Evolutionary conservation across 192 early-diverging fungal genomes (phyloP), one percentile per base, ranked within the genome.

Genomic region (Anaeromyces robustus): DNA sequence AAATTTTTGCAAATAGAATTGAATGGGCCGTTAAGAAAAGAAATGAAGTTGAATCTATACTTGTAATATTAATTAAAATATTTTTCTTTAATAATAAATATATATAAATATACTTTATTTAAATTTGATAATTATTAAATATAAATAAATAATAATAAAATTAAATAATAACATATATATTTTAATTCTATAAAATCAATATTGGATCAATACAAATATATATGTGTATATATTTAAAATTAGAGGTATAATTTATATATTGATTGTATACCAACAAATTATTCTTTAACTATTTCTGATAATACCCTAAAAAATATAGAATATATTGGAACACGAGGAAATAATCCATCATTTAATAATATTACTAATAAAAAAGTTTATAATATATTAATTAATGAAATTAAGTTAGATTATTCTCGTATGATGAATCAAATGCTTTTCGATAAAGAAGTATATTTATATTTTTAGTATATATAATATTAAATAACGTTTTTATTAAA

Each of bases 401-500:
- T 90, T 12, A 52, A 82, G 28, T 41, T 83, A n/a, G 89, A 90
- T 31, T 90, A 86, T 78, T 52, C 84, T 3, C 82, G 89, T 29
- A 43, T 86, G 0, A 84, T 89, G 84, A 90, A 90, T 81, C 84
- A 86, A 39, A 81, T 86, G 77, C 34, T 90, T 28, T 85, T 90
- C 79, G 86, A 89, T 79, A 19, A 77, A n/a, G 86, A 87, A 83
- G 87, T 90, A 78, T 16, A 18, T 29, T 4, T 16, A 22, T 83
- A 4, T 28, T 37, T 39, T 17, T 81, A n/a, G n/a, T 82, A 22
- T 81, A 30, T 81, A 79, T 81, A 81, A 81, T 13, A n/a, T n/a
- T n/a, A n/a, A n/a, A n/a, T n/a, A n/a, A n/a, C n/a, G n/a, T n/a
- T n/a, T n/a, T n/a, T n/a, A n/a, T n/a, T n/a, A n/a, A n/a, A n/a